A percentile compares a stretch with the other conserved stretches of the same genome.
Conservation (phyloP, 2,329 filamentous ascomycete genomes). For the Fusarium anthophilum region DNA sequence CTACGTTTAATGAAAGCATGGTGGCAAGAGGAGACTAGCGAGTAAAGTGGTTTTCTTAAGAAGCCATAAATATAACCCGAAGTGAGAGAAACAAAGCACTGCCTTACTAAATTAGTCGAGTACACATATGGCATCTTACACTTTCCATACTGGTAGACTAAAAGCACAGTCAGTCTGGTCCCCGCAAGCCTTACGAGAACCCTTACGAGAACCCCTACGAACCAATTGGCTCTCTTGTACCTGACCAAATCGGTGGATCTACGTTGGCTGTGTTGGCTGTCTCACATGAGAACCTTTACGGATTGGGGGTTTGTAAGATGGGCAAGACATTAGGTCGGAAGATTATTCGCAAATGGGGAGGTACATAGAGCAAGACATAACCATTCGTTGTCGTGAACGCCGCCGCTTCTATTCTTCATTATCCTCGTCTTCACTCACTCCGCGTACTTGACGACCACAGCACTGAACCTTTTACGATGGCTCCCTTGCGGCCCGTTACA, state of each 20-base stretch:
- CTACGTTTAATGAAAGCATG: conserved; percentile 63
- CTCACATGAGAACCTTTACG: conserved; percentile 36
- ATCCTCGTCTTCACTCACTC: neutral
- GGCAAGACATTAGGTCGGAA: conserved; percentile 19
- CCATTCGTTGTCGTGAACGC: neutral
- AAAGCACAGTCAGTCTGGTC: conserved; percentile 20
- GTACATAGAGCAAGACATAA: conserved; percentile 7
- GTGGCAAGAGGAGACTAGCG: conserved; percentile 63
- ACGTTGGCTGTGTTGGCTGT: conserved; percentile 1
- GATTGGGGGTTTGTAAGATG: conserved; percentile 4
- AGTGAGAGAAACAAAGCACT: neutral
- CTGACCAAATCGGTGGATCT: conserved; percentile 12
- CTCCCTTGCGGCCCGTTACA: neutral
- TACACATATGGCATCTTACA: neutral
- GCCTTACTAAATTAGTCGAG: neutral
- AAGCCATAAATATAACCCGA: neutral
- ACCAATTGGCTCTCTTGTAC: conserved; percentile 15
- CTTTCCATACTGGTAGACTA: neutral
- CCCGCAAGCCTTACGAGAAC: conserved; percentile 1
- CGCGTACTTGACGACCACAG: neutral
- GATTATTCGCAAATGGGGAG: neutral
- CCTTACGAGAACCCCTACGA: conserved; percentile 14
- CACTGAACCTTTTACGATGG: neutral
- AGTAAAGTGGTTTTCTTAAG: neutral
- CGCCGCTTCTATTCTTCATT: neutral